Evolutionary conservation across 2,329 filamentous ascomycete genomes (phyloP).

Genomic region (Thermomyces lanuginosus): DNA sequence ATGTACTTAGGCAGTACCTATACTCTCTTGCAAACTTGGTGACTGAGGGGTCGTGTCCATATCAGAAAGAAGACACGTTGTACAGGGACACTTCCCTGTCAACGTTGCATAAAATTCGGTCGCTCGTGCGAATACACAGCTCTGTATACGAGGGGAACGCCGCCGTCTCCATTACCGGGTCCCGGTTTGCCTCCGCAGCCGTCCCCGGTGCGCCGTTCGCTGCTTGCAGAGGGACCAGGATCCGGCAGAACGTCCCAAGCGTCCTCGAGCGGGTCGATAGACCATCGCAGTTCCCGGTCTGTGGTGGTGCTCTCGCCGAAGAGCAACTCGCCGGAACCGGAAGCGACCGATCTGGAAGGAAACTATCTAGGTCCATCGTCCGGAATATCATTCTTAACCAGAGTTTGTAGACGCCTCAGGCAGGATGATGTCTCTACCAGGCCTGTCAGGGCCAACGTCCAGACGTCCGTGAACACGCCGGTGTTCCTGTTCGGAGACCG

Average conservation of each 20-base stretch:
- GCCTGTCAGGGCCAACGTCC: slow-evolving; percentile 14
- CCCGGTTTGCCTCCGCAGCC: slow-evolving; percentile 9
- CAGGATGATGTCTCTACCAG: slow-evolving; percentile 31
- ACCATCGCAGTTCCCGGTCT: slow-evolving; percentile 2
- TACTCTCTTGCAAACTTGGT: neutral
- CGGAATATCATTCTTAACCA: slow-evolving; percentile 42
- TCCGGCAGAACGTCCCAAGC: too few species aligned
- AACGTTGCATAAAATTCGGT: slow-evolving; percentile 18
- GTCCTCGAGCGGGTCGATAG: too few species aligned
- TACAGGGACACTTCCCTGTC: slow-evolving; percentile 22
- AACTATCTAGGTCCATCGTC: slow-evolving; percentile 41
- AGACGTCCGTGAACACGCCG: slow-evolving; percentile 26
- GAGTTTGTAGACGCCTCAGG: slow-evolving; percentile 50
- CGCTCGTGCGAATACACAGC: slow-evolving; percentile 21
- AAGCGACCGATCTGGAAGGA: slow-evolving; percentile 35
- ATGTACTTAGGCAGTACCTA: slow-evolving; percentile 3
- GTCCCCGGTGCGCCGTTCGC: too few species aligned
- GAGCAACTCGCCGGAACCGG: slow-evolving; percentile 30
- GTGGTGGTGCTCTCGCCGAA: slow-evolving; percentile 10
- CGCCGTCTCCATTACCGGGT: slow-evolving; percentile 17
- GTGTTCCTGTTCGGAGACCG: slow-evolving; percentile 37
- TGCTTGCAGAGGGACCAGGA: too few species aligned
- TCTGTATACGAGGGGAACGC: slow-evolving; percentile 20
- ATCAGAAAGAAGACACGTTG: slow-evolving; percentile 21
- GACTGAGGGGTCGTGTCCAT: slow-evolving; percentile 1